Evolutionary conservation across 306 rosid genomes (phyloP).

Genomic region (Malus domestica): ASM211411v1 NC_041800.1:6476501-6477000

Average conservation of each 20-base stretch:
- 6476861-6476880: conserved; percentile 24
- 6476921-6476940: conserved; percentile 26
- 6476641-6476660: conserved; percentile 37
- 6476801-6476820: conserved; percentile 20
- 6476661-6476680: conserved; percentile 40
- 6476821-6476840: neutral
- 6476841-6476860: conserved; percentile 22
- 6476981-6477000: conserved; percentile 46
- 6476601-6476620: neutral
- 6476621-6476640: conserved; percentile 33
- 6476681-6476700: conserved; percentile 58
- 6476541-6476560: conserved; percentile 10
- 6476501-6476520: conserved; percentile 13
- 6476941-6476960: conserved; percentile 32
- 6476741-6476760: conserved; percentile 60
- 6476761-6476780: conserved; percentile 38
- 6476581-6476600: conserved; percentile 28
- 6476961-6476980: conserved; percentile 64
- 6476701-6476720: conserved; percentile 50
- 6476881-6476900: conserved; percentile 6
- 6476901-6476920: neutral
- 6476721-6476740: conserved; percentile 45
- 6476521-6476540: conserved; percentile 30
- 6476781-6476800: conserved; percentile 20
- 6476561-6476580: conserved; percentile 33